Evolutionary conservation across 2,329 filamentous ascomycete genomes (phyloP), one percentile per base, ranked within the genome.

Genomic region (Apiospora koreana): DNA sequence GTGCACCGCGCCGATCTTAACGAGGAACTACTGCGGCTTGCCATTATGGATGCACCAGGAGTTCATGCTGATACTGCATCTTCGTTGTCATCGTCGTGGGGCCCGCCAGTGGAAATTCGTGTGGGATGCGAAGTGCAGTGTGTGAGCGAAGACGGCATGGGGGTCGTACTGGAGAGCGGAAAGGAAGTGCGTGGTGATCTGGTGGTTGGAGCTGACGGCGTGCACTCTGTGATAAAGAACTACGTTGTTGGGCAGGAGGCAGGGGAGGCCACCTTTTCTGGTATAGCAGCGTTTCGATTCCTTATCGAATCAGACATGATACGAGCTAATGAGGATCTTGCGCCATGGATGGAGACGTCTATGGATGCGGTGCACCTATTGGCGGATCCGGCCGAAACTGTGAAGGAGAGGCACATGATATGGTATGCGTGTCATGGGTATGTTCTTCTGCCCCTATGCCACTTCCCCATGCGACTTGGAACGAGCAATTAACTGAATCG

Each of bases 191-290:
- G 81, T n/a, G 84, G 82, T 6, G 87, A 89, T 72, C 73, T 89
- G 1, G 77, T 89, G 21, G 77, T 89, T 8, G 86, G 81, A 1
- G 86, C 85, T 0, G 87, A 89, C 69, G 87, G 87, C 10, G 85
- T 88, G 73, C 87, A 87, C 73, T 87, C 84, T 23, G 75, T 79
- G 10, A 81, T 84, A 8, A 80, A 87, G 1, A 77, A 78, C 4
- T 79, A 48, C 21, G 45, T 48, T 21, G 45, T 25, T 10, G 45
- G 45, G 1, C n/a, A 23, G 45, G 45, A 23, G 10, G 45, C 2
- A n/a, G n/a, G 45, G 2, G 25, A 25, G 45, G 45, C 45, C 9
- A 14, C 7, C 45, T 48, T 48, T 12, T 23, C 45, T 25, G 45
- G 45, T 18, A 48, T 48, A 10, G 45, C 45, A 23, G 45, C 45